Percentiles rank a stretch among this genome's conserved stretches.
phyloP scores from a whole-genome alignment of 2,329 filamentous ascomycete genomes.

The Pestalotiopsis sp. region DNA sequence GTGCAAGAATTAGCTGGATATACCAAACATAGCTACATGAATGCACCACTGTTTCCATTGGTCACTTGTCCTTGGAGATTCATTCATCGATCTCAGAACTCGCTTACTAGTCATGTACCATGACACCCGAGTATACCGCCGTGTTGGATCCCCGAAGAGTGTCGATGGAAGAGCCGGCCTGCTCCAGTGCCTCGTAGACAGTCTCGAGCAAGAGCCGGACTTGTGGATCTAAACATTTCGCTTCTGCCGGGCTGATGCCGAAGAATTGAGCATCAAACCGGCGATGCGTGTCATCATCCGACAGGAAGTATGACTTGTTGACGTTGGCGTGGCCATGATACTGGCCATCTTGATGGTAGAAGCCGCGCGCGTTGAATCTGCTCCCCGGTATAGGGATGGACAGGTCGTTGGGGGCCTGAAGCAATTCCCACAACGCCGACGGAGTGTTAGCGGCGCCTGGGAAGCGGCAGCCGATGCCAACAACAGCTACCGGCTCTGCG shows the following conservation, averaged over 20 bases:
- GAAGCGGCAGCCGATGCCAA: constrained; percentile 35
- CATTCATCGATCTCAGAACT: neutral
- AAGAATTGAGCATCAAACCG: constrained; percentile 24
- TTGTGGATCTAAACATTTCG: constrained; percentile 15
- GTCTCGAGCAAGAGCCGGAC: constrained; percentile 26
- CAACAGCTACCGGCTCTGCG: constrained; percentile 15
- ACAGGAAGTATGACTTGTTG: constrained; percentile 29
- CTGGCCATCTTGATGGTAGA: constrained; percentile 18
- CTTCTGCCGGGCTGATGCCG: constrained; percentile 20
- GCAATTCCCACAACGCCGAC: constrained; percentile 26
- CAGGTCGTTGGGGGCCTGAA: constrained; percentile 15
- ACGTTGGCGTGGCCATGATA: constrained; percentile 21
- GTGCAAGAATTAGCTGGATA: neutral
- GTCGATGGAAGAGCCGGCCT: neutral
- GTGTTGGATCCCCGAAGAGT: neutral
- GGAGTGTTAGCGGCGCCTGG: constrained; percentile 28
- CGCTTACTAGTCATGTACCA: neutral
- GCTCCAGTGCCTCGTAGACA: constrained; percentile 27
- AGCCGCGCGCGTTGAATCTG: constrained; percentile 24
- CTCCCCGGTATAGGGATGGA: constrained; percentile 17
- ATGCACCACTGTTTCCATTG: no score
- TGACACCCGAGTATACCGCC: neutral
- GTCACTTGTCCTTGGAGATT: no score
- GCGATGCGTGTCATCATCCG: constrained; percentile 22
- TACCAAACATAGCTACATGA: no score